Conservation (phyloP, 305 asterid genomes). For the Solanum hybrid region DNA sequence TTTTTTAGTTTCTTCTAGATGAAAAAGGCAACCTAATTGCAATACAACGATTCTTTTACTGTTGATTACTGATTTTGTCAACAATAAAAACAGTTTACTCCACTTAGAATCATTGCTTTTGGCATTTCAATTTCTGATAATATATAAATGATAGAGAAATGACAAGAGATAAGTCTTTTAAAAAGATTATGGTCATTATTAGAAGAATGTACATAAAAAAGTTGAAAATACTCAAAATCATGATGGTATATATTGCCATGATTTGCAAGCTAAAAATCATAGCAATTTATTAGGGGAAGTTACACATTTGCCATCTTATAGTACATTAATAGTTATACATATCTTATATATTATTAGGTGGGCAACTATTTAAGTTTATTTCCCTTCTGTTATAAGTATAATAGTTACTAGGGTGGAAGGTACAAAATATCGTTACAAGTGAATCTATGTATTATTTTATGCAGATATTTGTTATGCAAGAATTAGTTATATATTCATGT, state of each 20-base stretch:
- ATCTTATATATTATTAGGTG: neutral
- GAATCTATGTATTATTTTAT: neutral
- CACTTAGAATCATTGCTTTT: neutral
- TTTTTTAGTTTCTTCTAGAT: constrained; percentile 4
- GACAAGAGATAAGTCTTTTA: neutral
- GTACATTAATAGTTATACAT: neutral
- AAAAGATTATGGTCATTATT: neutral
- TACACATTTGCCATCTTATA: neutral
- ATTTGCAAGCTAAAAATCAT: neutral
- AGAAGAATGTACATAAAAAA: neutral
- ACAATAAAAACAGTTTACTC: constrained; percentile 7
- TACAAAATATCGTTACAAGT: neutral
- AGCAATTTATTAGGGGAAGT: neutral
- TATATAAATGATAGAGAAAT: neutral
- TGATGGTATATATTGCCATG: neutral
- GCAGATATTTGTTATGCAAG: neutral
- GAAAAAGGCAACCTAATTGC: constrained; percentile 1
- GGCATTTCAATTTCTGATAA: neutral
- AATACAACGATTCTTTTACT: neutral
- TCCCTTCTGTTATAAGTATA: neutral
- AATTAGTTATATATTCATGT: too few species aligned
- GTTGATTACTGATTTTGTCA: neutral
- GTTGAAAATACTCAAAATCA: neutral
- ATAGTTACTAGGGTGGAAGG: neutral
- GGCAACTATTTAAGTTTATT: neutral